Conservation (phyloP, 768 basidiomycete species). For the Russula sp. region DNA sequence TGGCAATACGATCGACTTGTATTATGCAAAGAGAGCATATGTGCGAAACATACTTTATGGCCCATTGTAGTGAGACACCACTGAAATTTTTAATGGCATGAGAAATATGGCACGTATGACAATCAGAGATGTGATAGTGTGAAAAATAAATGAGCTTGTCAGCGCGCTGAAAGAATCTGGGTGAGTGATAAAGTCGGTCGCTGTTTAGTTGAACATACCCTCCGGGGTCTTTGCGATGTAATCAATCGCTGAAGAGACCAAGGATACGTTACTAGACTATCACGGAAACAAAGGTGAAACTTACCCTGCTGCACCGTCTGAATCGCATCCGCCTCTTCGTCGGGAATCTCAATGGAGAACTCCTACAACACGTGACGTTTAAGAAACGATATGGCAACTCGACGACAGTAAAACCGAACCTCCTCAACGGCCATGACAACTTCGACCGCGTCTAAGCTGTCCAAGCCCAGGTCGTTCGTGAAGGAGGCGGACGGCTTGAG, state of each 20-base stretch:
- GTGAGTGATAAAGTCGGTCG: conserved; percentile 8
- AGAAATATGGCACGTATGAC: neutral
- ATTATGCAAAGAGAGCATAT: neutral
- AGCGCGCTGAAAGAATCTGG: conserved; percentile 11
- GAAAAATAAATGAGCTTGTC: conserved; percentile 12
- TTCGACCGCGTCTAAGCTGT: conserved; percentile 96
- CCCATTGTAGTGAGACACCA: neutral
- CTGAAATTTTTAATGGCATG: conserved; percentile 4
- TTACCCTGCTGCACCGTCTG: conserved; percentile 87
- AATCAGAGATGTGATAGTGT: conserved; percentile 7
- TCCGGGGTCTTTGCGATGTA: conserved; percentile 93
- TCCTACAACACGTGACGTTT: conserved; percentile 52
- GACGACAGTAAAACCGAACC: conserved; percentile 39
- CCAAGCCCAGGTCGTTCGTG: conserved; percentile 80
- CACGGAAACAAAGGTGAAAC: conserved; percentile 33
- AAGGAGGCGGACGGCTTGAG: conserved; percentile 65
- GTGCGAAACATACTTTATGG: neutral
- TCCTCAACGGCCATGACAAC: conserved; percentile 99
- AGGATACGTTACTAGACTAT: neutral
- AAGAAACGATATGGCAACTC: conserved; percentile 11
- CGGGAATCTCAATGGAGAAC: conserved; percentile 96
- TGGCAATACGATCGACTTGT: neutral
- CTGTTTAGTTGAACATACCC: conserved; percentile 44
- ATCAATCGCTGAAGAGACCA: conserved; percentile 68
- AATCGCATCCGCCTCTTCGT: conserved; percentile 93